Conservation (phyloP, 257 asterid genomes). For the Leptodermis oblonga region DNA sequence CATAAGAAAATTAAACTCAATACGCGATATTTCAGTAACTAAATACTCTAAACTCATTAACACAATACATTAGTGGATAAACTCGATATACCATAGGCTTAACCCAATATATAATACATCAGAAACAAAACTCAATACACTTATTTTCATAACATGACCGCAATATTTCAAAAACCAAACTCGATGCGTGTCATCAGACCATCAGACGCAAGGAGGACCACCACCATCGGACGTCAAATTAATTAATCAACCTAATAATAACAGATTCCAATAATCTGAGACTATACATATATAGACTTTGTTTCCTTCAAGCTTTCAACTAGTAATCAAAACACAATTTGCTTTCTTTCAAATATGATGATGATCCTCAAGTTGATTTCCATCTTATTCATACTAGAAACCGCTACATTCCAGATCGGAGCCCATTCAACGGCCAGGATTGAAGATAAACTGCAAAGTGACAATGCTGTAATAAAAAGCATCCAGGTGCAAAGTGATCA, state of each 20-base stretch:
- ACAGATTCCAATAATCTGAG: neutral
- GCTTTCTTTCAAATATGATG: neutral
- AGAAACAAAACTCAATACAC: too few species aligned
- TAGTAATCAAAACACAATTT: neutral
- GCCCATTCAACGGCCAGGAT: neutral
- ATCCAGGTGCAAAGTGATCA: constrained; percentile 28
- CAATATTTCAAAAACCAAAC: too few species aligned
- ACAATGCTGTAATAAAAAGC: constrained; percentile 27
- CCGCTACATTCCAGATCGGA: neutral
- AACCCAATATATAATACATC: too few species aligned
- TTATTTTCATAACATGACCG: too few species aligned
- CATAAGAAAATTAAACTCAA: too few species aligned
- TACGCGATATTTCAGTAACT: too few species aligned
- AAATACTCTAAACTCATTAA: too few species aligned
- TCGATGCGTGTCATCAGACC: too few species aligned
- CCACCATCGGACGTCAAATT: neutral
- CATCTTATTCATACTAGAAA: neutral
- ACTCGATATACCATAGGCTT: too few species aligned
- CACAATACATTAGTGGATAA: too few species aligned
- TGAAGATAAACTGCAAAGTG: constrained; percentile 6
- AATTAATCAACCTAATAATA: too few species aligned
- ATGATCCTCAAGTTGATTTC: neutral
- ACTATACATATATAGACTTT: neutral
- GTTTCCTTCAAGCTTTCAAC: neutral
- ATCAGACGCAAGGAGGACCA: neutral